Conservation (phyloP, 1,284 basidiomycete genomes). For the Papiliotrema laurentii region DNA sequence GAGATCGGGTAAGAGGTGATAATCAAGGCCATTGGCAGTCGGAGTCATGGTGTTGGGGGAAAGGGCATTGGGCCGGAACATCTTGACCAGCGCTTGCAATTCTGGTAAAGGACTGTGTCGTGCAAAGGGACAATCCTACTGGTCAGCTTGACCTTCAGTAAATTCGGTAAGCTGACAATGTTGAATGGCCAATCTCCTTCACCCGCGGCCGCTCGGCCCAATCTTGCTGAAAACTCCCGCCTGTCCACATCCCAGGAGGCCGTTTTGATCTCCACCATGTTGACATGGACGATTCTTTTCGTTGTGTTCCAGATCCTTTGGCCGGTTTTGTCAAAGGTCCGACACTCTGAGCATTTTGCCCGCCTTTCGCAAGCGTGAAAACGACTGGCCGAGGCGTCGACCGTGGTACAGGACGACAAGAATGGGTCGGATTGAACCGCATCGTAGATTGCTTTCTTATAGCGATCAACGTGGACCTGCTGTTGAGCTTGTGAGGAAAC, state of each 20-base stretch:
- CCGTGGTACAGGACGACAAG: conserved; percentile 61
- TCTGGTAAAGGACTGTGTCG: conserved; percentile 84
- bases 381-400: conserved; percentile 58
- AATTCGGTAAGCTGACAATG: conserved; percentile 29
- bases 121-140: conserved; percentile 71
- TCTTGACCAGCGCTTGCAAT: conserved; percentile 66
- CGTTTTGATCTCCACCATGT: conserved; percentile 54
- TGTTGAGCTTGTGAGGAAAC: background rate
- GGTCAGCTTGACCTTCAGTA: background rate
- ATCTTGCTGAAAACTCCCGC: conserved; percentile 13
- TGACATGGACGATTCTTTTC: conserved; percentile 31
- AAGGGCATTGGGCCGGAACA: conserved; percentile 69
- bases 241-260: conserved; percentile 44
- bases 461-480: conserved; percentile 83
- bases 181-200: conserved; percentile 33
- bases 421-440: conserved; percentile 57
- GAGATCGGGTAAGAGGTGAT: conserved; percentile 62
- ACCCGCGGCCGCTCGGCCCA: conserved; percentile 24
- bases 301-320: conserved; percentile 16
- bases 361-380: conserved; percentile 90
- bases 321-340: conserved; percentile 14
- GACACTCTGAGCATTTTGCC: conserved; percentile 58
- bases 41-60: conserved; percentile 75
- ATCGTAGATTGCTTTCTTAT: conserved; percentile 68
- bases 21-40: conserved; percentile 60